Conservation (phyloP, 2,329 filamentous ascomycete species). For the Diaporthe nobilis region DNA sequence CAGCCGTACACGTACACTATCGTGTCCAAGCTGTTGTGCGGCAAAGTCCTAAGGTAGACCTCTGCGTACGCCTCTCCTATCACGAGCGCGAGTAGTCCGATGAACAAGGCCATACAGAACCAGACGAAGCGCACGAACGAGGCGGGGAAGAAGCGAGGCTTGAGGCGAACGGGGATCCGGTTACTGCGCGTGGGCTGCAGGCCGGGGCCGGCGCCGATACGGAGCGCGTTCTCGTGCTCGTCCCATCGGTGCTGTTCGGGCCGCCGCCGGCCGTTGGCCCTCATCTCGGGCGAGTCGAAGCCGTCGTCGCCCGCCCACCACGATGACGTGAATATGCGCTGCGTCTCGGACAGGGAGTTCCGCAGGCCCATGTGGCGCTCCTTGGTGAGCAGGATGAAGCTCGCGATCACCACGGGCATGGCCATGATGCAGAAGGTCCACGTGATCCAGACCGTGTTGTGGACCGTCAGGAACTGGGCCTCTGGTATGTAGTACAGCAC, state of each 20-base stretch:
- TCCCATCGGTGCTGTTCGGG: slow-evolving; percentile 57
- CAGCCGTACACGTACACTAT: slow-evolving; percentile 80
- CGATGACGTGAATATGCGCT: slow-evolving; percentile 75
- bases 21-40: slow-evolving; percentile 76
- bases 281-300: slow-evolving; percentile 59
- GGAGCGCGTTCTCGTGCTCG: slow-evolving; percentile 43
- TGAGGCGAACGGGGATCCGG: slow-evolving; percentile 57
- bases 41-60: slow-evolving; percentile 76
- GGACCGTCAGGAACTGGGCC: slow-evolving; percentile 66
- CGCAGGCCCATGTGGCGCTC: slow-evolving; percentile 74
- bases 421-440: slow-evolving; percentile 81
- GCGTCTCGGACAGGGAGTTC: slow-evolving; percentile 74
- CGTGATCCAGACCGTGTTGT: slow-evolving; percentile 78
- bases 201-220: slow-evolving; percentile 45
- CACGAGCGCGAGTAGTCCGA: slow-evolving; percentile 76
- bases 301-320: slow-evolving; percentile 75
- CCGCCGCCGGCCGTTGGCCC: slow-evolving; percentile 56
- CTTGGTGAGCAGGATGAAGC: slow-evolving; percentile 73
- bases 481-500: slow-evolving; percentile 70
- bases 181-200: slow-evolving; percentile 42
- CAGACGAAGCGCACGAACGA: slow-evolving; percentile 79
- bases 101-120: slow-evolving; percentile 75
- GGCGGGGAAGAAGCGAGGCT: slow-evolving; percentile 71
- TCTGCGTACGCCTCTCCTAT: slow-evolving; percentile 79
- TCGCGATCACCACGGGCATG: slow-evolving; percentile 76